Evolutionary conservation across 2,329 filamentous ascomycete genomes (phyloP).

Genomic region (Clarireedia monteithiana): DNA sequence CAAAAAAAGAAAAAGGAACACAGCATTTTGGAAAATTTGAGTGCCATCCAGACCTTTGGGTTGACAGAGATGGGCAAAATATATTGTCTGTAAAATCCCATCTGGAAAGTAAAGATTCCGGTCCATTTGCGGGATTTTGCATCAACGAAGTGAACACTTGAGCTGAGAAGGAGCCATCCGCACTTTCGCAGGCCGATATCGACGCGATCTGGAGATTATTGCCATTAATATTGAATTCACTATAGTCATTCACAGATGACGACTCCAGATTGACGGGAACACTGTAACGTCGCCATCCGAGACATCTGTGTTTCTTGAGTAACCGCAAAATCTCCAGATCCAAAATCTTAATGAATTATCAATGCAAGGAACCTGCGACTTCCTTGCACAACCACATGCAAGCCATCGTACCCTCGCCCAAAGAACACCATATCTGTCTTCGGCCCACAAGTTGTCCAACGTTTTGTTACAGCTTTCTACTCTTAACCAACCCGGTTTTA

Average conservation of each 20-base stretch:
- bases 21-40: not conserved
- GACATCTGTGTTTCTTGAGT: not conserved
- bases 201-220: not conserved
- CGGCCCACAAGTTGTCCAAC: not conserved
- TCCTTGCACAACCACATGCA: not conserved
- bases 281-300: not conserved
- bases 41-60: not conserved
- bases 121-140: constrained; percentile 2
- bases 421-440: not conserved
- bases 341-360: not conserved
- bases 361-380: not conserved
- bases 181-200: not conserved
- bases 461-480: constrained; percentile 59
- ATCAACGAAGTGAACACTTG: not conserved
- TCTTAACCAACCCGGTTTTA: constrained; percentile 88
- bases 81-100: not conserved
- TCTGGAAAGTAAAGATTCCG: not conserved
- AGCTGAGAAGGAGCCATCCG: constrained; percentile 2
- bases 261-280: not conserved
- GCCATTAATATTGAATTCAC: not conserved
- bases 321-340: not conserved
- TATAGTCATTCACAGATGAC: not conserved
- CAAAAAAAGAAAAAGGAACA: not conserved
- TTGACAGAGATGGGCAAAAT: not conserved
- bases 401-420: not conserved